These are phyloP conservation scores for Aspergillus hancockii DNA, from an alignment of 495 filamentous ascomycete species.

Conservation along the genomic window DNA sequence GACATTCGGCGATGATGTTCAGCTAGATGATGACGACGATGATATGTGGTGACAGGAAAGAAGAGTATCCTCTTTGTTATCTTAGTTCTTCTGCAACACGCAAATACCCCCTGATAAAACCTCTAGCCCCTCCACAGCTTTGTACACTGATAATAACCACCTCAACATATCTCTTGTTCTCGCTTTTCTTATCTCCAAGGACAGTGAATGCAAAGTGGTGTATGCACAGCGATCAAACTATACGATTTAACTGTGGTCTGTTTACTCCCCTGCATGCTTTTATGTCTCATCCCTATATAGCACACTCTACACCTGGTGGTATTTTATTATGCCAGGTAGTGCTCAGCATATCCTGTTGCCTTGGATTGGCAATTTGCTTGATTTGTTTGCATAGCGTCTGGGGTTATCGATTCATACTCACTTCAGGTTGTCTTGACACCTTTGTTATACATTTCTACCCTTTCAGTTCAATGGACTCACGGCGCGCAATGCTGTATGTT, in stretches of 20 bases:
- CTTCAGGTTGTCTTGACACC: slow-evolving; percentile 9
- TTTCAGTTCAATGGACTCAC: slow-evolving; percentile 11
- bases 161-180: neutral
- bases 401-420: slow-evolving; percentile 25
- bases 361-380: slow-evolving; percentile 29
- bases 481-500: slow-evolving; percentile 1
- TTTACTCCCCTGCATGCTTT: slow-evolving; percentile 1
- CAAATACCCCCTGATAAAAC: slow-evolving; percentile 39
- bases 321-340: slow-evolving; percentile 11
- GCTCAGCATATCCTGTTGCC: slow-evolving; percentile 13
- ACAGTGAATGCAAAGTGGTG: neutral
- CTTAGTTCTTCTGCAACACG: slow-evolving; percentile 33
- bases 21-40: slow-evolving; percentile 52
- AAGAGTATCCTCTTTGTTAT: slow-evolving; percentile 25
- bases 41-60: slow-evolving; percentile 55
- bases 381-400: slow-evolving; percentile 48
- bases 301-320: neutral
- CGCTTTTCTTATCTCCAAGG: neutral
- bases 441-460: slow-evolving; percentile 19
- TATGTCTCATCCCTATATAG: slow-evolving; percentile 5
- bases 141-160: slow-evolving; percentile 30
- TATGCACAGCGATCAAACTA: neutral
- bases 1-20: slow-evolving; percentile 51
- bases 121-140: slow-evolving; percentile 23
- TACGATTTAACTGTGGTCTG: neutral